Evolutionary conservation across 1,284 basidiomycete species (phyloP).

Genomic region (Apiotrichum siamense): DNA sequence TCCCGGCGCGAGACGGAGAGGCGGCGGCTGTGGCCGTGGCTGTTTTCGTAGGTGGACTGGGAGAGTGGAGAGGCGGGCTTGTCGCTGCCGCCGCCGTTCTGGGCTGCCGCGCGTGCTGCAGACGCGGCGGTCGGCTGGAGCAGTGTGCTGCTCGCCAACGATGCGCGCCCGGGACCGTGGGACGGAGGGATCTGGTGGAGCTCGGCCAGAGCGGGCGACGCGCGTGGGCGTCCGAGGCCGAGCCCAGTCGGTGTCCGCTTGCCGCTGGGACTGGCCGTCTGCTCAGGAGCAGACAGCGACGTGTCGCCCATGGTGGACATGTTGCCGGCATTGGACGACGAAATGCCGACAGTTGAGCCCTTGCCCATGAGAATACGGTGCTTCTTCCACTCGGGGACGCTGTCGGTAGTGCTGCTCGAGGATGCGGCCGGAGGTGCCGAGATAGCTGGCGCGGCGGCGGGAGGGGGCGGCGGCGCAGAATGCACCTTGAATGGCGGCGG

Average conservation of each 20-base stretch:
- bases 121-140: conserved; percentile 16
- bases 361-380: conserved; percentile 23
- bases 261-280: not conserved
- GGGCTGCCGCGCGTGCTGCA: conserved; percentile 5
- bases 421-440: not conserved
- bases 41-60: not conserved
- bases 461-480: not conserved
- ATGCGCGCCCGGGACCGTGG: not conserved
- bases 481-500: conserved; percentile 3
- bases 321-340: not conserved
- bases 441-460: not conserved
- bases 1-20: conserved; percentile 11
- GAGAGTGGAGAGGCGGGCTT: conserved; percentile 4
- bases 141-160: conserved; percentile 7
- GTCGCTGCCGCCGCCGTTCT: not conserved
- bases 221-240: conserved; percentile 4
- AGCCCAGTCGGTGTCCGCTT: conserved; percentile 7
- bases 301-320: not conserved
- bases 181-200: conserved; percentile 11
- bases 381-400: conserved; percentile 23
- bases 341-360: not conserved
- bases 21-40: too few relatives aligned
- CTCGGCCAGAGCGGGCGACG: conserved; percentile 4
- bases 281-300: not conserved
- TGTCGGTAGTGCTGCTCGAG: too few relatives aligned